Conservation (phyloP, 306 rosid genomes). For the Prunus mira region DNA sequence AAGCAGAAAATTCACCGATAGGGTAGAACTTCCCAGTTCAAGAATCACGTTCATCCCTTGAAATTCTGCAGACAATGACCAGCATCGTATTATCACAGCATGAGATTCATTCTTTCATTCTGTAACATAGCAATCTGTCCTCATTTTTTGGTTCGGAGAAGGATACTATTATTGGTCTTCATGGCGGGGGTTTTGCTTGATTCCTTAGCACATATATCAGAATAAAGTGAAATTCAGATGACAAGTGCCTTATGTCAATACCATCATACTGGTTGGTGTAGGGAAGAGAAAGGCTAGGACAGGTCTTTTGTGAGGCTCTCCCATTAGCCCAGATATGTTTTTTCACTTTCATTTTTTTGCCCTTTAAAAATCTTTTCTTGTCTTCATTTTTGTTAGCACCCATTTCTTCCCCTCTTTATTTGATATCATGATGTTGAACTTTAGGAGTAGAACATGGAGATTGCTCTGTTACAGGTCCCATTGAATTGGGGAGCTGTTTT, state of each 20-base stretch:
- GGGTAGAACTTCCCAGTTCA: constrained; percentile 38
- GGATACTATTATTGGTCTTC: constrained; percentile 55
- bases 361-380: constrained; percentile 30
- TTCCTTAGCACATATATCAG: constrained; percentile 47
- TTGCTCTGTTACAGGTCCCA: constrained; percentile 65
- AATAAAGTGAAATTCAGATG: constrained; percentile 53
- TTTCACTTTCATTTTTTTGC: constrained; percentile 26
- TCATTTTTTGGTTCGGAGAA: constrained; percentile 62
- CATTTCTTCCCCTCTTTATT: constrained; percentile 43
- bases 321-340: constrained; percentile 47
- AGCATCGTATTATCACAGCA: constrained; percentile 35
- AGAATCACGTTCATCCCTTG: constrained; percentile 43
- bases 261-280: constrained; percentile 50
- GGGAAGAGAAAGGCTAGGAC: constrained; percentile 52
- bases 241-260: constrained; percentile 35
- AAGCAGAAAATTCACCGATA: constrained; percentile 43
- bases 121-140: constrained; percentile 63
- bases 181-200: constrained; percentile 43
- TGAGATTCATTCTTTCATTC: constrained; percentile 59
- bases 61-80: constrained; percentile 43
- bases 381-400: constrained; percentile 56
- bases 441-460: constrained; percentile 74
- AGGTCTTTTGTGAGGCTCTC: constrained; percentile 51
- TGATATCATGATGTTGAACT: constrained; percentile 51
- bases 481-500: constrained; percentile 56